phyloP scores from a whole-genome alignment of 306 rosid genomes.

The Sicyos baderoa region DNA sequence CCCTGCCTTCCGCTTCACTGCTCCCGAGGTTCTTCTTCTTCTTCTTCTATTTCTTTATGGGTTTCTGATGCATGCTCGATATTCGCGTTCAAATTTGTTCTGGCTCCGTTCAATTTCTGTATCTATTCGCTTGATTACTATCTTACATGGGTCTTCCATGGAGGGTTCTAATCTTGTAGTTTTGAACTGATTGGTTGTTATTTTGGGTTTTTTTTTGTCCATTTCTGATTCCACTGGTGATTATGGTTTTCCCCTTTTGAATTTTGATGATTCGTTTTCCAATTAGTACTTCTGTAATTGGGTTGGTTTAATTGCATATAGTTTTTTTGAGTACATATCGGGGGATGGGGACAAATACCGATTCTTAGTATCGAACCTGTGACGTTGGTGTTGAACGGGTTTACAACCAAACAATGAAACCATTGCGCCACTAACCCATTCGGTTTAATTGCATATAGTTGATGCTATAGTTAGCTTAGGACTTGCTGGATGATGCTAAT shows the following conservation, averaged over 20 bases:
- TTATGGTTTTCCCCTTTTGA: background rate
- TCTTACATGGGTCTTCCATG: background rate
- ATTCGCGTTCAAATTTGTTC: background rate
- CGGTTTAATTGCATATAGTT: too few species aligned
- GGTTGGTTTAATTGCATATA: background rate
- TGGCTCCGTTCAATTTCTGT: background rate
- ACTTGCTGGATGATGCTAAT: background rate
- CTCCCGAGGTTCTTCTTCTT: slow-evolving; percentile 47
- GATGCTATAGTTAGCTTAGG: background rate
- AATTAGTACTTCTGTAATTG: too few species aligned
- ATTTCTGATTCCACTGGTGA: background rate
- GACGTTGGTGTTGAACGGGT: too few species aligned
- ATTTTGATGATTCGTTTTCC: too few species aligned
- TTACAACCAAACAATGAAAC: too few species aligned
- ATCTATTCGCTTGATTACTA: background rate
- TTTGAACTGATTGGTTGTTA: background rate
- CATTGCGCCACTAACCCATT: too few species aligned
- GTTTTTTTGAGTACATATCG: too few species aligned
- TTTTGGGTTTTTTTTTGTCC: background rate
- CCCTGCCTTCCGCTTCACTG: slow-evolving; percentile 89
- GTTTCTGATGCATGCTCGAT: background rate
- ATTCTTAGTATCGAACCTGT: too few species aligned
- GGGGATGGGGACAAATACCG: too few species aligned
- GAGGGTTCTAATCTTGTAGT: background rate
- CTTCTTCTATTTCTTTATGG: background rate